phyloP scores from a whole-genome alignment of 495 filamentous ascomycete genomes.

The Xylaria nigripes region DNA sequence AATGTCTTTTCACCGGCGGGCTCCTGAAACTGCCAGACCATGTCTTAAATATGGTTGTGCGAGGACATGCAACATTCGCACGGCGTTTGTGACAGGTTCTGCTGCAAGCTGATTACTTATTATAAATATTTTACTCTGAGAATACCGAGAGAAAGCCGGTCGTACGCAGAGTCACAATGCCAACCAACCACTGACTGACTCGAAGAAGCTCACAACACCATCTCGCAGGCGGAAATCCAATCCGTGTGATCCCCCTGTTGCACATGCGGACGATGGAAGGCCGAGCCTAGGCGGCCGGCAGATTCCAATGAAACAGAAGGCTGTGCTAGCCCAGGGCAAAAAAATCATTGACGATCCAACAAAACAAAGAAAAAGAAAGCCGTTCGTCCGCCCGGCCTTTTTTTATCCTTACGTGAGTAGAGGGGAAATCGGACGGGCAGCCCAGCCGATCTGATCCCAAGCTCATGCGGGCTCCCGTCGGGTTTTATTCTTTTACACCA shows the following conservation, averaged over 20 bases:
- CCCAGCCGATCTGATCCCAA: background rate
- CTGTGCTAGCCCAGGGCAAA: background rate
- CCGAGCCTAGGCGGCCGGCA: slow-evolving; percentile 4
- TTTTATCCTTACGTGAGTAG: background rate
- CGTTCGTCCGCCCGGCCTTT: background rate
- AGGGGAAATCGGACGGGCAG: background rate
- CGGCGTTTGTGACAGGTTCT: background rate
- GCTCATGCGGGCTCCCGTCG: slow-evolving; percentile 3
- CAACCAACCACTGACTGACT: background rate
- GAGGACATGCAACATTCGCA: background rate
- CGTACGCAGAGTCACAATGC: background rate
- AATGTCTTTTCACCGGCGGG: background rate
- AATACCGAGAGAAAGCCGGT: background rate
- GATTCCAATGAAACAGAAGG: background rate
- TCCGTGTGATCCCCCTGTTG: background rate
- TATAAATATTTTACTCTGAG: background rate
- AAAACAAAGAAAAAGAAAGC: background rate
- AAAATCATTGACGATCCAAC: background rate
- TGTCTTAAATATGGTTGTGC: background rate
- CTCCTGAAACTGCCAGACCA: slow-evolving; percentile 3
- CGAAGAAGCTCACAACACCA: background rate
- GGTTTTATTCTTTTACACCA: background rate
- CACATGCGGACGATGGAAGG: background rate
- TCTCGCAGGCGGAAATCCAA: slow-evolving; percentile 1
- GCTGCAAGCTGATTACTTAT: slow-evolving; percentile 2